Percentiles rank a stretch among this genome's conserved stretches.
Conservation (phyloP, 2,329 filamentous ascomycete species). For the Plenodomus tracheiphilus region DNA sequence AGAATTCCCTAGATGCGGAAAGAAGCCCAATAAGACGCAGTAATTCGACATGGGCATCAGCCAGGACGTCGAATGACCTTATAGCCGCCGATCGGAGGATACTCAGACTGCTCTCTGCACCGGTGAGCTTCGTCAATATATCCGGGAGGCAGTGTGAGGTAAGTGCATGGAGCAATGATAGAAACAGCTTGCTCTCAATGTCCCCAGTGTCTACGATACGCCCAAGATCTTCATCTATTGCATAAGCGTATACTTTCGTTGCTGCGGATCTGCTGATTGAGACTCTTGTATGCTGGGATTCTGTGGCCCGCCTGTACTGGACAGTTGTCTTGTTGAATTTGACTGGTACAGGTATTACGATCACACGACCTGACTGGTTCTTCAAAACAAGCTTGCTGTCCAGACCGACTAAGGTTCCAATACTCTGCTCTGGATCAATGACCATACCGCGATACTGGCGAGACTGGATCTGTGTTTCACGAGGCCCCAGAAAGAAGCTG, state of each 20-base stretch:
- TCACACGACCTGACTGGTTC: slow-evolving; percentile 33
- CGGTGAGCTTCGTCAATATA: slow-evolving; percentile 53
- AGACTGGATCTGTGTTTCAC: slow-evolving; percentile 18
- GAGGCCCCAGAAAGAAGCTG: slow-evolving; percentile 9
- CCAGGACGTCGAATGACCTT: slow-evolving; percentile 51
- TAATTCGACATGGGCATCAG: slow-evolving; percentile 9
- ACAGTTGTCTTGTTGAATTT: slow-evolving; percentile 11
- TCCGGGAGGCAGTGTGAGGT: slow-evolving; percentile 59
- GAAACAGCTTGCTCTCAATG: slow-evolving; percentile 56
- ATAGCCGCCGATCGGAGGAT: slow-evolving; percentile 56
- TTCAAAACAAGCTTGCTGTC: slow-evolving; percentile 27
- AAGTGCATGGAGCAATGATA: slow-evolving; percentile 58
- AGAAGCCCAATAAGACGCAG: slow-evolving; percentile 34
- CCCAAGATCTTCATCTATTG: slow-evolving; percentile 55
- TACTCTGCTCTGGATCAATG: slow-evolving; percentile 26
- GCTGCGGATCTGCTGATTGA: slow-evolving; percentile 13
- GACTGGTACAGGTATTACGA: slow-evolving; percentile 37
- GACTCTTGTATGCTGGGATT: slow-evolving; percentile 13
- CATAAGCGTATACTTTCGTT: slow-evolving; percentile 49
- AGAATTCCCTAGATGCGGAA: slow-evolving; percentile 47
- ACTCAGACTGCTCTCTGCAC: slow-evolving; percentile 57
- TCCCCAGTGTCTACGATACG: slow-evolving; percentile 56
- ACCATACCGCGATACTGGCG: slow-evolving; percentile 30
- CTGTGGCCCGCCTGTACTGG: slow-evolving; percentile 1
- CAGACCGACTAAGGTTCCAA: slow-evolving; percentile 31